Percentiles rank a stretch among this genome's conserved stretches.
These are phyloP conservation scores for Ophiostoma montium DNA, from an alignment of 2,329 filamentous ascomycete species.

Conservation along the genomic window DNA sequence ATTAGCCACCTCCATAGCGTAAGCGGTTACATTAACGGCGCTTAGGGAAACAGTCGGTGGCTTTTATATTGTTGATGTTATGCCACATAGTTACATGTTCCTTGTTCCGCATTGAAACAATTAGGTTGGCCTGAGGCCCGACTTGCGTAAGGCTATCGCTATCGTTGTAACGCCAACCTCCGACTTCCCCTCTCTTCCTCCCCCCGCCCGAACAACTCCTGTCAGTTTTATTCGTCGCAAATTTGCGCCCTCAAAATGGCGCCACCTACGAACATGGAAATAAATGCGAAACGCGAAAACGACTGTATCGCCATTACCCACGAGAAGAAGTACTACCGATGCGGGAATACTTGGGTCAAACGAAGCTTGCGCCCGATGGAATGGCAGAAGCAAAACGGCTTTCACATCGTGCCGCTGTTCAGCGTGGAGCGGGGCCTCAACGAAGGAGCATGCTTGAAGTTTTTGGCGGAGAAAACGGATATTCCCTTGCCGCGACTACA, in stretches of 20 bases:
- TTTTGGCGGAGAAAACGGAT: slow-evolving; percentile 16
- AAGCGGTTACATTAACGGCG: too few species aligned
- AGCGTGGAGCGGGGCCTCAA: slow-evolving; percentile 18
- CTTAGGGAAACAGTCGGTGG: too few species aligned
- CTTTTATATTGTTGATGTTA: too few species aligned
- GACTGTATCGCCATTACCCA: slow-evolving; percentile 6
- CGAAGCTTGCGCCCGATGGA: slow-evolving; percentile 19
- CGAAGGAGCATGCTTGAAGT: slow-evolving; percentile 18
- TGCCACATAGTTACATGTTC: too few species aligned
- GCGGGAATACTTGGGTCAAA: slow-evolving; percentile 12
- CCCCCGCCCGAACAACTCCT: too few species aligned
- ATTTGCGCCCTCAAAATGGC: slow-evolving; percentile 1
- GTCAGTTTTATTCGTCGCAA: neutral
- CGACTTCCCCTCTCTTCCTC: too few species aligned
- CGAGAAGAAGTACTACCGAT: slow-evolving; percentile 9
- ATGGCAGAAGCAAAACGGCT: slow-evolving; percentile 15
- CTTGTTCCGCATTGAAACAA: too few species aligned
- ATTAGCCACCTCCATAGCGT: too few species aligned
- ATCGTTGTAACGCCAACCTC: too few species aligned
- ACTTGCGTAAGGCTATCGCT: too few species aligned
- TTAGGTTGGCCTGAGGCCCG: too few species aligned
- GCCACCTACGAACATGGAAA: slow-evolving; percentile 6
- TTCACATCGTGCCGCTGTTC: slow-evolving; percentile 19
- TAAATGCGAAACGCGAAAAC: slow-evolving; percentile 7
- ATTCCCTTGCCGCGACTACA: slow-evolving; percentile 18